Conservation (phyloP, 1,284 basidiomycete genomes). For the Austroboletus niveus region DNA sequence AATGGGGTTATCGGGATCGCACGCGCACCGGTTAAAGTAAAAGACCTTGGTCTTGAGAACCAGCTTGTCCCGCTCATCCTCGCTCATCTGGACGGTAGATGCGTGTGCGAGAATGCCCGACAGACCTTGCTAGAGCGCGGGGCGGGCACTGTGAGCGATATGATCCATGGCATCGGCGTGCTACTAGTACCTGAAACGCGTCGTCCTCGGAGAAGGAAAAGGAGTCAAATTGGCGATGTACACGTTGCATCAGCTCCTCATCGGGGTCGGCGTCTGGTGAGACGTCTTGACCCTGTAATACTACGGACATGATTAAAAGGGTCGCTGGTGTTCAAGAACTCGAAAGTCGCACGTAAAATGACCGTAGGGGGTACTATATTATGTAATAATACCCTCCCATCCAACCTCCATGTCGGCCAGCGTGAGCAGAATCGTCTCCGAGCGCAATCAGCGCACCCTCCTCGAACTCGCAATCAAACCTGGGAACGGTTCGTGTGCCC, state of each 20-base stretch:
- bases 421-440: conserved; percentile 56
- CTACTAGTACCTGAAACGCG: conserved; percentile 50
- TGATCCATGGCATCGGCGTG: background rate
- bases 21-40: conserved; percentile 66
- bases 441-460: conserved; percentile 67
- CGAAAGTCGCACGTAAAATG: conserved; percentile 15
- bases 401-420: conserved; percentile 34
- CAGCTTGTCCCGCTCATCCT: conserved; percentile 46
- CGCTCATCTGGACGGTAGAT: conserved; percentile 35
- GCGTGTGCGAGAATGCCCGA: conserved; percentile 48
- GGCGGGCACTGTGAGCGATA: too few species aligned
- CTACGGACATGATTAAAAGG: conserved; percentile 12
- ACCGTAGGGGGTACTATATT: background rate
- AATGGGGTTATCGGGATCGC: conserved; percentile 2
- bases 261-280: conserved; percentile 9
- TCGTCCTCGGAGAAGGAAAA: conserved; percentile 58
- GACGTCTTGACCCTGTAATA: conserved; percentile 12
- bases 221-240: conserved; percentile 37
- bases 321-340: background rate
- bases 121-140: conserved; percentile 57
- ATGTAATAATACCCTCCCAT: background rate
- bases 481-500: conserved; percentile 64
- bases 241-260: conserved; percentile 15
- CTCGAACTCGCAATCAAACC: conserved; percentile 64
- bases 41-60: conserved; percentile 58